Evolutionary conservation across 805 yeast genomes (phyloP), one percentile per base, ranked within the genome.

Genomic region (Saccharomycopsis sp.): DNA sequence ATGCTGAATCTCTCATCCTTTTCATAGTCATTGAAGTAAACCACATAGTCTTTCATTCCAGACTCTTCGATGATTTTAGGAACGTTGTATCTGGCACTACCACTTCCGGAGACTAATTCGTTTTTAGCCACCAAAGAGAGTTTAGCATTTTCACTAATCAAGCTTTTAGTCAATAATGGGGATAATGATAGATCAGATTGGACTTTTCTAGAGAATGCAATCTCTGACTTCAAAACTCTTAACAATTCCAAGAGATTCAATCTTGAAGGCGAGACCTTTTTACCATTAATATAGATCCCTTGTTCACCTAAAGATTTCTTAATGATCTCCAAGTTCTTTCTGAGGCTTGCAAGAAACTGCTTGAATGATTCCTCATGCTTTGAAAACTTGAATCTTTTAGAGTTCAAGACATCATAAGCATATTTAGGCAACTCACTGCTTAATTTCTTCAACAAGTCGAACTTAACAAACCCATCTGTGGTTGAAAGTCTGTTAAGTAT

Each of bases 21-120:
- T 63, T 84, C 96, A 3, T 93, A 73, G 68, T 94, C 87, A 67
- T 93, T 94, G 66, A 93, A 77, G 73, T 83, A 91, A 1, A 87
- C 75, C 5, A 91, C 79, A 0, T 75, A 73, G 1, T 71, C 70
- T 1, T 72, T 66, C 66, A 70, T 64, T 3, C 68, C 66, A 15
- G 65, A 64, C 41, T 67, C 63, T 50, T 69, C 65, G 38, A 61
- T 41, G 42, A 76, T 54, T 51, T 62, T 14, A 55, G 22, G 22
- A 67, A 55, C 12, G 56, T 44, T 5, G 53, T 38, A 52, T 61
- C 64, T 51, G 54, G 44, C 57, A 19, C 57, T 50, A 25, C 55
- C 56, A 17, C 51, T 50, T 12, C 63, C 49, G 15, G 62, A 24
- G 12, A 54, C 15, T 3, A 25, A 25, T 1, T 57, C 53, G 23